Base-by-base conservation (phyloP, 805 yeast species). In the Teunomyces gatunensis region DNA sequence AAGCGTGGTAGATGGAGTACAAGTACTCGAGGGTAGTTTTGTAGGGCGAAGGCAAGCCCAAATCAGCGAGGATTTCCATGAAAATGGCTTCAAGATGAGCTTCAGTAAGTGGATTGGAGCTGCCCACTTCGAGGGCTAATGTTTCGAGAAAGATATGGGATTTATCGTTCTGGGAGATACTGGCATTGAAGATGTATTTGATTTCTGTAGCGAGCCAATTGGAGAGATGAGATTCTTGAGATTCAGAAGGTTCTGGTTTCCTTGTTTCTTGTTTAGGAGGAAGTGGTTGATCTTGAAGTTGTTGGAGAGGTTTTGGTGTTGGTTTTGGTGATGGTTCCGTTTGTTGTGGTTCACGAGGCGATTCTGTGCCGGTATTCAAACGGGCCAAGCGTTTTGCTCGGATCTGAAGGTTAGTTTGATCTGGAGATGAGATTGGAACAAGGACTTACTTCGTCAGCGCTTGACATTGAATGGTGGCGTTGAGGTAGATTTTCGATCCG, bases 11-110 rank as follows among this genome's bases (percentile, higher is more conserved):
- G 6, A 77, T 63, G 5, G 63, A 61, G 51, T 61, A 74, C 43
- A 83, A 63, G 56, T 79, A 84, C 20, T 65, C 69, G 36, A 81
- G 66, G 0, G 85, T 76, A 10, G 72, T 58, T 2, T 59, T 50
- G 47, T 34, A 54, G 3, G 48, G 42, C 5, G 53, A 33, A 4
- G 74, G 73, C 12, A 73, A 68, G 0, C 87, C 88, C 30, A 63
- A 55, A 47, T 82, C 87, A 1, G 84, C 73, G 39, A 84, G 63
- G 17, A 79, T 59, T 50, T 83, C 86, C 61, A 83, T 72, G 47
- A 82, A 74, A 2, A 77, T 67, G 6, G 75, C 67, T 52, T 84
- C 89, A 29, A 80, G 58, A 18, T 63, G 57, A 29, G 69, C 72
- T 10, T 55, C 54, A 6, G 54, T 48, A 4, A 77, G 55, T 10